These are phyloP conservation scores for Xylariales sp. DNA, from an alignment of 2,329 filamentous ascomycete genomes.

Conservation along the genomic window DNA sequence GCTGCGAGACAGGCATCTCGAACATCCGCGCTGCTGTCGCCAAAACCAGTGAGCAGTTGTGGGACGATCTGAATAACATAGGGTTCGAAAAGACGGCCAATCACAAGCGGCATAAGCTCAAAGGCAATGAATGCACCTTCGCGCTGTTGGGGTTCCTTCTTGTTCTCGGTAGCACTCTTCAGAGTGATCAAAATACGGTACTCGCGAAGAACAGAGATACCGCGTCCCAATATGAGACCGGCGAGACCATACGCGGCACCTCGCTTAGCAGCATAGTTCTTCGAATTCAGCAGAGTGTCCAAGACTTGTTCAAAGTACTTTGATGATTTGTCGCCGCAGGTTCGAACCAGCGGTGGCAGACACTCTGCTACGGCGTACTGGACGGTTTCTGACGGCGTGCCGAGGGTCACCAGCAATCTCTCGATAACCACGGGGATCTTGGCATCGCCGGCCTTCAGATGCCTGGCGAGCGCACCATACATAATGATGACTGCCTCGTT, in stretches of 20 bases:
- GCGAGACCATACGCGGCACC: conserved; percentile 94
- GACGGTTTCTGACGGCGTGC: conserved; percentile 92
- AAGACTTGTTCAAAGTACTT: conserved; percentile 79
- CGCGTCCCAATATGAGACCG: conserved; percentile 84
- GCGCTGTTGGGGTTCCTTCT: conserved; percentile 84
- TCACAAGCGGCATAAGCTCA: conserved; percentile 80
- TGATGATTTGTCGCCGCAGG: conserved; percentile 71
- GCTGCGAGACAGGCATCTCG: conserved; percentile 90
- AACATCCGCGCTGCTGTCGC: conserved; percentile 83
- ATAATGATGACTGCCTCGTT: conserved; percentile 98
- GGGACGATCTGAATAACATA: conserved; percentile 96
- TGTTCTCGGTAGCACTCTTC: conserved; percentile 83
- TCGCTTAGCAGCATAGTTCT: conserved; percentile 87
- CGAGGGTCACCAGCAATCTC: conserved; percentile 78
- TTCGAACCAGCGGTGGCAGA: conserved; percentile 81
- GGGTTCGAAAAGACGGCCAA: conserved; percentile 88
- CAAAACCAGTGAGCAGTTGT: conserved; percentile 83
- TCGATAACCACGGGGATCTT: conserved; percentile 87
- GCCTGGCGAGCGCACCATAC: conserved; percentile 88
- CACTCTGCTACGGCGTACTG: conserved; percentile 96
- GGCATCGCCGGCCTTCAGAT: conserved; percentile 78
- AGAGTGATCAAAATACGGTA: conserved; percentile 82
- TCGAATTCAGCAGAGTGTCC: conserved; percentile 77
- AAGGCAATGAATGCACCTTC: conserved; percentile 88
- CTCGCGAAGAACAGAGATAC: conserved; percentile 76